Percentiles rank a stretch among this genome's conserved stretches.
Evolutionary conservation across 2,329 filamentous ascomycete genomes (phyloP).

Genomic region (Aspergillus intermedius): DNA sequence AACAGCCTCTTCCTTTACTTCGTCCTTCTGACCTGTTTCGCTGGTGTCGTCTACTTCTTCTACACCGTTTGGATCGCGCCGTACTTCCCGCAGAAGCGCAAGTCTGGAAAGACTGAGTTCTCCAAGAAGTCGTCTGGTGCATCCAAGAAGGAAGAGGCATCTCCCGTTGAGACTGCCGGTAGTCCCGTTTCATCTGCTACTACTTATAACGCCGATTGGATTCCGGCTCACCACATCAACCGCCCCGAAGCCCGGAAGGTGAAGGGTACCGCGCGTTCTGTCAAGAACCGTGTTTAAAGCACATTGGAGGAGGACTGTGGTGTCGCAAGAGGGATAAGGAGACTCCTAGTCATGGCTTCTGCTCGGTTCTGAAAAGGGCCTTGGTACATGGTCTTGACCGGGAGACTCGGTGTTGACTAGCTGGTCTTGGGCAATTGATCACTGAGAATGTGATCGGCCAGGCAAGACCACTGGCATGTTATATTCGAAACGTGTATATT

Average conservation of each 20-base stretch:
- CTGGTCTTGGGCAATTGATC: conserved; percentile 8
- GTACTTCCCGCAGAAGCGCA: conserved; percentile 79
- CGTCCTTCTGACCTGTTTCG: conserved; percentile 73
- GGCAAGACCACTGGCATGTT: conserved; percentile 9
- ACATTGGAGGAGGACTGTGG: conserved; percentile 2
- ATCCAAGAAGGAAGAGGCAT: conserved; percentile 60
- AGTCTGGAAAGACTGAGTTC: conserved; percentile 59
- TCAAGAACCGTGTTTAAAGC: conserved; percentile 29
- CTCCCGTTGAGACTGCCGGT: conserved; percentile 62
- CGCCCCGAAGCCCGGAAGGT: conserved; percentile 65
- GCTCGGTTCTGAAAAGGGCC: neutral
- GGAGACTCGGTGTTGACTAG: conserved; percentile 6
- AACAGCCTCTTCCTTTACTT: conserved; percentile 92
- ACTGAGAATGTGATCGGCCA: conserved; percentile 16
- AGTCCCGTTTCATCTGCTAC: conserved; percentile 64
- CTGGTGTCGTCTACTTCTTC: conserved; percentile 83
- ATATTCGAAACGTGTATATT: conserved; percentile 18
- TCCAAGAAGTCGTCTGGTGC: conserved; percentile 55
- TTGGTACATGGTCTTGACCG: conserved; percentile 5
- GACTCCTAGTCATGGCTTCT: neutral
- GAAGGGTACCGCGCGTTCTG: conserved; percentile 41
- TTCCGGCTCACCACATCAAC: conserved; percentile 81
- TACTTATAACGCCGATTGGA: conserved; percentile 88
- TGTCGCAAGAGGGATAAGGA: neutral
- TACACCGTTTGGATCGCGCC: conserved; percentile 97